Percentiles rank a stretch among this genome's conserved stretches.
Conservation (phyloP, 2,329 filamentous ascomycete genomes). For the Knoxdaviesia proteae region DNA sequence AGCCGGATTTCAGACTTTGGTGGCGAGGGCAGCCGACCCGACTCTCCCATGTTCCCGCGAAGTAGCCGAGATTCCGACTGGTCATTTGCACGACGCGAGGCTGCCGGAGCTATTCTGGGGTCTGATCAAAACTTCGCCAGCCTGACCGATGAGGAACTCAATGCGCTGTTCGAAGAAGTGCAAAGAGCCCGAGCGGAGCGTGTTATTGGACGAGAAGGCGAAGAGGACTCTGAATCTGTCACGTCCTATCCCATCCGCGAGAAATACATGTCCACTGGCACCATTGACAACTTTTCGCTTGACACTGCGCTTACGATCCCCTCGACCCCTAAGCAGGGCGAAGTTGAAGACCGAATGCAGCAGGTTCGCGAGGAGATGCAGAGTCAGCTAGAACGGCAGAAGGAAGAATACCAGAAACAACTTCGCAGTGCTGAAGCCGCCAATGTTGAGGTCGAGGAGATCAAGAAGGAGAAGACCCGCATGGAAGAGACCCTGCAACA, state of each 20-base stretch:
- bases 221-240: constrained; percentile 77
- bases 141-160: constrained; percentile 82
- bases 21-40: constrained; percentile 42
- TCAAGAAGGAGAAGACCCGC: constrained; percentile 58
- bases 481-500: constrained; percentile 68
- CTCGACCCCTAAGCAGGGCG: constrained; percentile 64
- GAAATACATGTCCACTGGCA: constrained; percentile 89
- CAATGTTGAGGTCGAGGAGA: constrained; percentile 62
- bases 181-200: constrained; percentile 65
- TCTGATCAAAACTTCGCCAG: constrained; percentile 80
- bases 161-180: constrained; percentile 82
- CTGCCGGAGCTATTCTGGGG: constrained; percentile 75
- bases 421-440: constrained; percentile 55
- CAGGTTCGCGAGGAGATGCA: constrained; percentile 70
- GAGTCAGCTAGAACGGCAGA: constrained; percentile 60
- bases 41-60: constrained; percentile 50
- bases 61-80: constrained; percentile 73
- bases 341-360: constrained; percentile 54
- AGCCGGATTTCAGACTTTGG: constrained; percentile 68
- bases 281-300: constrained; percentile 85
- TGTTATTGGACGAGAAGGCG: constrained; percentile 52
- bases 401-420: constrained; percentile 62
- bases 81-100: constrained; percentile 82
- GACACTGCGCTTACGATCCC: constrained; percentile 90
- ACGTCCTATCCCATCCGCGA: constrained; percentile 76